Conservation (phyloP, 2,329 filamentous ascomycete species). For the Apiospora kogelbergensis region DNA sequence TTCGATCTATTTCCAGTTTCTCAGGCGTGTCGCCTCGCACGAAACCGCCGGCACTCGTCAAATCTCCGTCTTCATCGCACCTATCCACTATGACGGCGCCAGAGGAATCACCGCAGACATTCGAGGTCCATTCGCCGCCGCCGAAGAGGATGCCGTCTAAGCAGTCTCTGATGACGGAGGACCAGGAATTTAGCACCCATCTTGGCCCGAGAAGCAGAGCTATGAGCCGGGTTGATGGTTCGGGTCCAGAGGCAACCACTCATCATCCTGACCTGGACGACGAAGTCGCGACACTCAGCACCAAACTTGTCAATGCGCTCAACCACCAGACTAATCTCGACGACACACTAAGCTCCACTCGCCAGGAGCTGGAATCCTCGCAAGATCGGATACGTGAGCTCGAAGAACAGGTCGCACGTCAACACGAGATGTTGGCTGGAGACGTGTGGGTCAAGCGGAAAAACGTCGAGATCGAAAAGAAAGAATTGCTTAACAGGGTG, state of each 20-base stretch:
- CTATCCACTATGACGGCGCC: slow-evolving; percentile 35
- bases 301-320: slow-evolving; percentile 95
- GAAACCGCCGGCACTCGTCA: slow-evolving; percentile 31
- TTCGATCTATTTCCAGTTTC: slow-evolving; percentile 54
- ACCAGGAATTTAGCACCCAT: slow-evolving; percentile 67
- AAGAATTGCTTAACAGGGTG: slow-evolving; percentile 55
- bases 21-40: slow-evolving; percentile 39
- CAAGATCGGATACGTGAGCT: slow-evolving; percentile 66
- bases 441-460: slow-evolving; percentile 76
- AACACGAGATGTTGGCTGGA: slow-evolving; percentile 70
- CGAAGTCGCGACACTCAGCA: slow-evolving; percentile 88
- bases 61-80: slow-evolving; percentile 32
- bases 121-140: slow-evolving; percentile 22
- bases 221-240: slow-evolving; percentile 41
- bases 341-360: slow-evolving; percentile 78
- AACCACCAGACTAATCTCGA: slow-evolving; percentile 93
- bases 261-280: slow-evolving; percentile 58
- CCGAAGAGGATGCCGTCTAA: slow-evolving; percentile 36
- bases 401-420: slow-evolving; percentile 64
- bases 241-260: slow-evolving; percentile 32
- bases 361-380: slow-evolving; percentile 78
- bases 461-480: slow-evolving; percentile 72
- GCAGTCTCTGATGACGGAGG: slow-evolving; percentile 44
- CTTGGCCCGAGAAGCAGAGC: slow-evolving; percentile 61
- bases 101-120: not conserved